A percentile compares a stretch with the other conserved stretches of the same genome.
These are phyloP conservation scores for Volvox africanus DNA, from an alignment of 139 green algal species.

Conservation along the genomic window DNA sequence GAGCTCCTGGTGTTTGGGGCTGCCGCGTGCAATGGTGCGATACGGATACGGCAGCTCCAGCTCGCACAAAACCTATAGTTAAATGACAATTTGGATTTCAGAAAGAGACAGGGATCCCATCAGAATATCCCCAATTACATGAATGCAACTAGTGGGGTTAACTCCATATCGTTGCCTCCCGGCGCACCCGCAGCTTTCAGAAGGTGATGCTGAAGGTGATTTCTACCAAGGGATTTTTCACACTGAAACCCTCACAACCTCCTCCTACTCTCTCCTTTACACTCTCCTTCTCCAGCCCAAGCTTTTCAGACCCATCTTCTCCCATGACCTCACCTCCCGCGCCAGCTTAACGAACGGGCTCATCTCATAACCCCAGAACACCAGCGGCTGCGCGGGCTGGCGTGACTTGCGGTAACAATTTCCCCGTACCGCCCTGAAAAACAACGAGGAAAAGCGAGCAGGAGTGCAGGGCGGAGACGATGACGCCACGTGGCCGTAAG, in stretches of 20 bases:
- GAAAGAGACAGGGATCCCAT: no score
- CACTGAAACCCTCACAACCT: no score
- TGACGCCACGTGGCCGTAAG: no score
- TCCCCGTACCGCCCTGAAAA: slow-evolving; percentile 51
- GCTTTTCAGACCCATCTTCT: background rate
- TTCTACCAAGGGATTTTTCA: no score
- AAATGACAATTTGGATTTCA: no score
- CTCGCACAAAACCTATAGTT: slow-evolving; percentile 71
- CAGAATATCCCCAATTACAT: no score
- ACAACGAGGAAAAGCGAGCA: background rate
- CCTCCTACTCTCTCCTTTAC: background rate
- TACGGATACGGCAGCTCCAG: slow-evolving; percentile 87
- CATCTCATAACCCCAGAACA: slow-evolving; percentile 85
- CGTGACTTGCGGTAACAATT: slow-evolving; percentile 33
- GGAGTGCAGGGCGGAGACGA: background rate
- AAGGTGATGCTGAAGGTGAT: no score
- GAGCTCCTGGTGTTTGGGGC: slow-evolving; percentile 85
- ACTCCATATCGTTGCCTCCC: no score
- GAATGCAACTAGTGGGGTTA: no score
- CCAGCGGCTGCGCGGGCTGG: slow-evolving; percentile 67
- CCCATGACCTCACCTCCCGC: slow-evolving; percentile 31
- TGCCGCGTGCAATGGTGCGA: slow-evolving; percentile 72
- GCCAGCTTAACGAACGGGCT: slow-evolving; percentile 79
- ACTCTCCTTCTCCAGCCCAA: background rate
- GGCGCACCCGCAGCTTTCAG: no score